Base-by-base conservation (phyloP, 179 eudicot species). In the Beta macrorhiza region DNA sequence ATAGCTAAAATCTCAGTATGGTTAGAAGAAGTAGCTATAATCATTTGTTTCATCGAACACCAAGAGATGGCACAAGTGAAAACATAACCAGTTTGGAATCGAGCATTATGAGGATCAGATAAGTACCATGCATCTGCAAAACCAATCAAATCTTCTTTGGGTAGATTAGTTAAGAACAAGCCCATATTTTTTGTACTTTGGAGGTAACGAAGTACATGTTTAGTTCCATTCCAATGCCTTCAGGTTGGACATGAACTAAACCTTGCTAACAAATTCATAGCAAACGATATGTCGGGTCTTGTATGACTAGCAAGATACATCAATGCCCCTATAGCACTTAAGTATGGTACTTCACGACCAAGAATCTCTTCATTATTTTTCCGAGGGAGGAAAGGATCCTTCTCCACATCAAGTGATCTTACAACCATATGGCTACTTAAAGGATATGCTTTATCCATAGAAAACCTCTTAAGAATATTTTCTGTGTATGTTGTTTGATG, bases 121-220 rank as follows among this genome's bases (percentile, higher is more conserved):
- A 42, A 14, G 6, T 42, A 76, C 3, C 68, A 17, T 76, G 56
- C 55, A 76, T 42, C 53, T 58, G 53, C 68, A 76, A 58, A 61
- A 42, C 78, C 53, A 76, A 76, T 6, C 25, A 76, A 58, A 76
- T 42, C 53, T 15, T 32, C 59, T 42, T 76, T 76, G 56, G 29
- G 0, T 7, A 76, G 15, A 4, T 58, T 58, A 37, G 32, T 5
- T 5, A 32, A 76, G 22, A 32, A 76, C 19, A 76, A 76, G 14
- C 78, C 68, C 78, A 76, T 76, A 61, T 76, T 57, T 42, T 76
- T 76, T 20, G 68, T 76, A 58, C 68, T 69, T 76, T 76, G 78
- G 22, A 76, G 68, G 55, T 76, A 76, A n/a, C 67, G 14, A 5
- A 76, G 32, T 29, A 29, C 32, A 9, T 74, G 77, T 32, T 55